Base-by-base conservation (phyloP, 305 asterid species). In the Fraxinus angustifolia region DNA sequence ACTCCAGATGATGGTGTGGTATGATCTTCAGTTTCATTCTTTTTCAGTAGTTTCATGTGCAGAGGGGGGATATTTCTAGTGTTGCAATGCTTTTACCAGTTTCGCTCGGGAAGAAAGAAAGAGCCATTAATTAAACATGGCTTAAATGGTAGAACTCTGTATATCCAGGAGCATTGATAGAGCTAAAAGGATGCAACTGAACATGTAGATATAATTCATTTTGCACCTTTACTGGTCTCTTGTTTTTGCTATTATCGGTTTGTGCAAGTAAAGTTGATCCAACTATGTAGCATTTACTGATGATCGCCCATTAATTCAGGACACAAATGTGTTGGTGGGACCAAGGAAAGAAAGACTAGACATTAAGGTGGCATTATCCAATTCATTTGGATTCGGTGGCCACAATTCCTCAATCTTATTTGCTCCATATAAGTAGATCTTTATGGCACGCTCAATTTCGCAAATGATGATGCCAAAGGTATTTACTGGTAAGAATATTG, bases 331-430 rank as follows among this genome's bases (percentile, higher is more conserved):
- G 78, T 89, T 94, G 81, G 94, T 93, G 81, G 97, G 97, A 28
- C 87, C 95, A 4, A 90, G 79, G 50, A 94, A 93, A 84, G 98
- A 94, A 86, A 86, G 86, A 82, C 82, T 93, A 78, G 87, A 88
- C 79, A 67, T 94, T 80, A 94, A 94, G 83, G 96, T 94, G 86
- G 98, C 97, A 23, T 75, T 94, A 88, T 94, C 98, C 35, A 94
- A 94, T 85, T 94, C 98, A 48, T 93, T 94, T 82, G 98, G 98
- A 71, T 73, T 73, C 19, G 77, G 30, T 16, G 53, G 53, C 77
- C 53, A 35, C 28, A 35, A 73, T 23, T 73, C 77, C 17, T 73
- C 77, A 2, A 73, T 73, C 19, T 35, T 73, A 16, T 31, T 72
- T 72, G 76, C 76, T 72, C 76, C 76, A 34, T 72, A 14, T 23